A percentile compares a stretch with the other conserved stretches of the same genome.
Evolutionary conservation across 805 yeast genomes (phyloP).

Genomic region (Candida rishiriensis): DNA sequence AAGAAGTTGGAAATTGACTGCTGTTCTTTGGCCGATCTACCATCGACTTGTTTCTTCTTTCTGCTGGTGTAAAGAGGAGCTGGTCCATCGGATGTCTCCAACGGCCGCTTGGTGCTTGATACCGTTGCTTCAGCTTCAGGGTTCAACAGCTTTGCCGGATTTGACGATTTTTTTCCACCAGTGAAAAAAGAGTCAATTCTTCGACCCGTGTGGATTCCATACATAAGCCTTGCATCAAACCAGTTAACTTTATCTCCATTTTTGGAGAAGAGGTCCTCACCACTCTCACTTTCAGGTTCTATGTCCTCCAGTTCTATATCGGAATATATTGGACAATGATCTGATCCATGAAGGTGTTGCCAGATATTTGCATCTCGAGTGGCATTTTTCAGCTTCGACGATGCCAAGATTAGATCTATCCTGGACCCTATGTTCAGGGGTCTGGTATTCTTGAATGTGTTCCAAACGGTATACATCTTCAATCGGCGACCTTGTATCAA

Average conservation of each 20-base stretch:
- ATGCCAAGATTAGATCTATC: constrained; percentile 68
- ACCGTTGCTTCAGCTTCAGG: constrained; percentile 3
- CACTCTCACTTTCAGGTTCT: background rate
- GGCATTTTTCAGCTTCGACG: constrained; percentile 31
- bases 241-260: constrained; percentile 25
- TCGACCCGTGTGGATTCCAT: constrained; percentile 31
- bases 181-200: constrained; percentile 29
- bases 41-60: constrained; percentile 7
- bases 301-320: constrained; percentile 42
- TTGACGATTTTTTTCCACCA: background rate
- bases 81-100: background rate
- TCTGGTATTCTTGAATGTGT: constrained; percentile 67
- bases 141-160: background rate
- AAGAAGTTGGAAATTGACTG: constrained; percentile 24
- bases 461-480: constrained; percentile 90
- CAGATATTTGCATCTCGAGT: constrained; percentile 51
- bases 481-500: constrained; percentile 48
- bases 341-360: constrained; percentile 77
- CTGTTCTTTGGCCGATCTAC: constrained; percentile 1
- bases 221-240: constrained; percentile 52
- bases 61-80: constrained; percentile 13
- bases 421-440: constrained; percentile 86
- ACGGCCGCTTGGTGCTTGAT: background rate
- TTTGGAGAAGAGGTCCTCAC: no score
- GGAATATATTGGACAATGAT: constrained; percentile 86